Evolutionary conservation across 2,329 filamentous ascomycete species (phyloP).

Genomic region (Neophaeococcomyces aloes): DNA sequence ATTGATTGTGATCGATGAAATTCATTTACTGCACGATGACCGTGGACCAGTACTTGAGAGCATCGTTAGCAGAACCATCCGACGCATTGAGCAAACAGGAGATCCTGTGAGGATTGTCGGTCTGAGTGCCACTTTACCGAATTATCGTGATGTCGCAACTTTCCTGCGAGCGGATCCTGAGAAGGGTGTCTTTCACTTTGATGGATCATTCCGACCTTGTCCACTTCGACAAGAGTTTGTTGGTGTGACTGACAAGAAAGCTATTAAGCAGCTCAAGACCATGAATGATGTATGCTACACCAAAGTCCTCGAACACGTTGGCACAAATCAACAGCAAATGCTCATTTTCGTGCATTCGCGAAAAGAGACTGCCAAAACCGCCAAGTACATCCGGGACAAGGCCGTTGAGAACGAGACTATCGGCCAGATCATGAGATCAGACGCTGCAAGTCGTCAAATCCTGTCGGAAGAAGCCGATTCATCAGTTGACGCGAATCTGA

Average conservation of each 20-base stretch:
- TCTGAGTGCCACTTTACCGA: constrained; percentile 87
- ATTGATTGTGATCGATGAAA: constrained; percentile 93
- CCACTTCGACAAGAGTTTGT: constrained; percentile 95
- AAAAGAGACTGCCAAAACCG: constrained; percentile 97
- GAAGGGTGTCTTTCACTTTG: constrained; percentile 91
- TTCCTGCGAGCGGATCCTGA: constrained; percentile 81
- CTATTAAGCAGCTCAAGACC: constrained; percentile 95
- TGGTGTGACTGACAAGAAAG: constrained; percentile 92
- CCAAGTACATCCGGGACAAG: constrained; percentile 90
- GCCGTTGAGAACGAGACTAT: constrained; percentile 96
- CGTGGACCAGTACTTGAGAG: constrained; percentile 94
- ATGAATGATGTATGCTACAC: constrained; percentile 99
- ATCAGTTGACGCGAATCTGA: constrained; percentile 76
- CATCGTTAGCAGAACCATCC: constrained; percentile 88
- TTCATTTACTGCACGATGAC: constrained; percentile 93
- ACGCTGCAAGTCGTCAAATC: constrained; percentile 83
- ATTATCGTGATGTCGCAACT: constrained; percentile 90
- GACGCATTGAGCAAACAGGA: constrained; percentile 85
- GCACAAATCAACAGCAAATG: constrained; percentile 90
- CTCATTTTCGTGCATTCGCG: constrained; percentile 97
- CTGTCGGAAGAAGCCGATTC: constrained; percentile 72
- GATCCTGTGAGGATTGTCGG: constrained; percentile 87
- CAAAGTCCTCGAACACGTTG: constrained; percentile 93
- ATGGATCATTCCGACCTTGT: constrained; percentile 85
- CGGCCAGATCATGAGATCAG: constrained; percentile 83